These are phyloP conservation scores for Suillus subluteus DNA, from an alignment of 768 basidiomycete species.

Conservation along the genomic window DNA sequence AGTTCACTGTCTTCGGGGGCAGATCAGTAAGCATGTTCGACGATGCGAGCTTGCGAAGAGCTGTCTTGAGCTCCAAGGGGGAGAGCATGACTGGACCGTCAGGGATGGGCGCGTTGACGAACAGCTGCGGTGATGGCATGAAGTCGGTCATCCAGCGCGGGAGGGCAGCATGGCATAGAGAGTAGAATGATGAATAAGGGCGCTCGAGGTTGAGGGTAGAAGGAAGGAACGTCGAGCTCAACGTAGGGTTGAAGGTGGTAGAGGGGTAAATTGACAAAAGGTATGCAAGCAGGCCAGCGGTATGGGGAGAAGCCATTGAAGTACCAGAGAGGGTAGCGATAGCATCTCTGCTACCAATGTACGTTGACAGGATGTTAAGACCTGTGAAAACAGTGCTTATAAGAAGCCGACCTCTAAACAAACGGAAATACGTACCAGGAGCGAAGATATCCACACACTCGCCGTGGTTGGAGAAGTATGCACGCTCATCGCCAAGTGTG, in stretches of 20 bases:
- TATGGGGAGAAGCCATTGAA: slow-evolving; percentile 95
- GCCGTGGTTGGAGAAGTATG: slow-evolving; percentile 93
- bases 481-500: slow-evolving; percentile 78
- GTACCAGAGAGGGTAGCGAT: slow-evolving; percentile 84
- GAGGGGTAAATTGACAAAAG: slow-evolving; percentile 87
- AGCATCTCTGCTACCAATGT: slow-evolving; percentile 63
- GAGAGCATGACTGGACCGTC: slow-evolving; percentile 48
- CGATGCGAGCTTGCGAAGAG: slow-evolving; percentile 65
- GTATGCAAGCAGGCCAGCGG: slow-evolving; percentile 89
- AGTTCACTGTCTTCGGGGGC: slow-evolving; percentile 61
- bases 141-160: slow-evolving; percentile 60
- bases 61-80: slow-evolving; percentile 77
- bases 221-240: slow-evolving; percentile 43
- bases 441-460: slow-evolving; percentile 91
- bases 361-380: slow-evolving; percentile 90
- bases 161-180: slow-evolving; percentile 55
- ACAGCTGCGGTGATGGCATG: slow-evolving; percentile 56
- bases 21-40: slow-evolving; percentile 48
- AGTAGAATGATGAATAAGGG: slow-evolving; percentile 51
- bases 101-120: slow-evolving; percentile 49
- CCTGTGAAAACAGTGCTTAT: slow-evolving; percentile 37
- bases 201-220: slow-evolving; percentile 38
- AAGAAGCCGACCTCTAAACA: not conserved
- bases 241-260: slow-evolving; percentile 55
- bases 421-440: slow-evolving; percentile 53